phyloP scores from a whole-genome alignment of 2,329 filamentous ascomycete species.

The Aspergillus caelatus region DNA sequence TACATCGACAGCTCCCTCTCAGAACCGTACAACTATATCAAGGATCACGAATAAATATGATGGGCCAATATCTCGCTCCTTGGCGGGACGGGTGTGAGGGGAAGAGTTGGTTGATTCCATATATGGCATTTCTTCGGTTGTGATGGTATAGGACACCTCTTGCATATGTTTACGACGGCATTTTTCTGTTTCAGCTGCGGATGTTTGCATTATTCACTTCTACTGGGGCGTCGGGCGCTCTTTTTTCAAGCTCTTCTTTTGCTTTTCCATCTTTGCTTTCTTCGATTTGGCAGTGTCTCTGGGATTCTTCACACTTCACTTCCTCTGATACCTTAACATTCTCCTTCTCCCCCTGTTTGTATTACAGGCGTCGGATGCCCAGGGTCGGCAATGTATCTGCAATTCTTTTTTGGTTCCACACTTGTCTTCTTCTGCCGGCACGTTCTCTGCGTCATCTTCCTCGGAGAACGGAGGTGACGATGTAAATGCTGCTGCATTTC shows the following conservation, averaged over 20 bases:
- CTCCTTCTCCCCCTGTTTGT: slow-evolving; percentile 26
- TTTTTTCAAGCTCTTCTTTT: slow-evolving; percentile 26
- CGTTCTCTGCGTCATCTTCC: not conserved
- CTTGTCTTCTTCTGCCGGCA: slow-evolving; percentile 22
- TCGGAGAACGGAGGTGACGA: not conserved
- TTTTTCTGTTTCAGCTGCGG: slow-evolving; percentile 36
- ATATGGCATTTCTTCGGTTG: slow-evolving; percentile 46
- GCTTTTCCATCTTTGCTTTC: slow-evolving; percentile 18
- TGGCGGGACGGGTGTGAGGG: slow-evolving; percentile 24
- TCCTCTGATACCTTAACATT: slow-evolving; percentile 35
- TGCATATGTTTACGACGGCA: slow-evolving; percentile 45
- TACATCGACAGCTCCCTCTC: slow-evolving; percentile 39
- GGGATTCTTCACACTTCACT: slow-evolving; percentile 25
- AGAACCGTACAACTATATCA: slow-evolving; percentile 36
- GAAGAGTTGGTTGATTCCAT: slow-evolving; percentile 38
- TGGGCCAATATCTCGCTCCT: slow-evolving; percentile 23
- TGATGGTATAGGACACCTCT: slow-evolving; percentile 43
- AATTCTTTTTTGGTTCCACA: slow-evolving; percentile 28
- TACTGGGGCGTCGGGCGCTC: slow-evolving; percentile 39
- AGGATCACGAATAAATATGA: slow-evolving; percentile 35
- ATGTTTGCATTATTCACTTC: slow-evolving; percentile 38
- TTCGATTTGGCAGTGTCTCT: slow-evolving; percentile 26
- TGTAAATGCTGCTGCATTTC: not conserved
- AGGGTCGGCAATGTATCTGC: slow-evolving; percentile 25
- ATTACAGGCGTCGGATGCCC: slow-evolving; percentile 33